These are phyloP conservation scores for Corymbia maculata DNA, from an alignment of 345 rosid species.

Conservation along the genomic window DNA sequence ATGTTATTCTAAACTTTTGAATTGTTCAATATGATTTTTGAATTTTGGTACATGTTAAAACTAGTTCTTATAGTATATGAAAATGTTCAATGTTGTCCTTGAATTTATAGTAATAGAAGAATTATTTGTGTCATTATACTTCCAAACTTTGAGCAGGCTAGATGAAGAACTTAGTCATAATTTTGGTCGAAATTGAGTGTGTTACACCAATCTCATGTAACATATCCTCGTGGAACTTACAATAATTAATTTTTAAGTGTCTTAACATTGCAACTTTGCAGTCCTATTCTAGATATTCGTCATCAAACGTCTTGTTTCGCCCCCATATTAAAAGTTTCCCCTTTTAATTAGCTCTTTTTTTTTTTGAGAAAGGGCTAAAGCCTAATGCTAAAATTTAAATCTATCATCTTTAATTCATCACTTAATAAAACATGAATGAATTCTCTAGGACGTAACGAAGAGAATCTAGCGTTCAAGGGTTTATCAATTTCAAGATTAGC, in stretches of 20 bases:
- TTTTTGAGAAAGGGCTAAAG: neutral
- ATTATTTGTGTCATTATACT: too few relatives aligned
- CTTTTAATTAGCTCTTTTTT: neutral
- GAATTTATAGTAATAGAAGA: too few relatives aligned
- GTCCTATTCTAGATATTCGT: neutral
- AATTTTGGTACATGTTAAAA: too few relatives aligned
- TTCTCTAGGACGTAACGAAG: neutral
- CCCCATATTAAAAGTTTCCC: neutral
- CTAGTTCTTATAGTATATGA: rapidly evolving
- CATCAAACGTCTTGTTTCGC: neutral
- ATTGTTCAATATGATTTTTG: too few relatives aligned
- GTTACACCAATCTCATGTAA: neutral
- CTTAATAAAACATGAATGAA: neutral
- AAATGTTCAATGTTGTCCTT: too few relatives aligned
- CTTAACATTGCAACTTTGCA: neutral
- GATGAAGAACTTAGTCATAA: neutral
- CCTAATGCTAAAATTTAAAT: neutral
- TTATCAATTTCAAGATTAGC: neutral
- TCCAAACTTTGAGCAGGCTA: neutral
- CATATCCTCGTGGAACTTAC: neutral
- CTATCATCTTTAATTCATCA: neutral
- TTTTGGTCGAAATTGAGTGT: neutral
- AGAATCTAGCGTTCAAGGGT: neutral
- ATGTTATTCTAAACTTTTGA: too few relatives aligned
- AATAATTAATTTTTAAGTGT: neutral